phyloP scores from a whole-genome alignment of 768 basidiomycete species.

The Termitomyces sp. region DNA sequence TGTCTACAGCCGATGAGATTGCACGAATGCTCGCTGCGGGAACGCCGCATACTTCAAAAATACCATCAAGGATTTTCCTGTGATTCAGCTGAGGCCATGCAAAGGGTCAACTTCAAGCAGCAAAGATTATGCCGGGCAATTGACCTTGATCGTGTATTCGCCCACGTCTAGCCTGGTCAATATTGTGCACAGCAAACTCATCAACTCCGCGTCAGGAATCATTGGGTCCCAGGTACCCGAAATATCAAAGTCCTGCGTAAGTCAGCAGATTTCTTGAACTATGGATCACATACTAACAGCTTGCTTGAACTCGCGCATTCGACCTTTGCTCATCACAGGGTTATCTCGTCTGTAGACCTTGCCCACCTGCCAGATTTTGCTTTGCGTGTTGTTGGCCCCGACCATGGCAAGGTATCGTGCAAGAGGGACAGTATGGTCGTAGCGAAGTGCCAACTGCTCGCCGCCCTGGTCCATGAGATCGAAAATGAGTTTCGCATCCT shows the following conservation, averaged over 20 bases:
- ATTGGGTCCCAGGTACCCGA: conserved; percentile 90
- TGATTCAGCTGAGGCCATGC: conserved; percentile 68
- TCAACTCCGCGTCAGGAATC: conserved; percentile 93
- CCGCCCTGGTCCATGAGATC: conserved; percentile 98
- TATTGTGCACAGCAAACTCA: conserved; percentile 77
- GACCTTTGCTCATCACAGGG: conserved; percentile 95
- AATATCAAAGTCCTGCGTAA: conserved; percentile 86
- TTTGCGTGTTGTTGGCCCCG: conserved; percentile 64
- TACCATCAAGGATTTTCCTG: conserved; percentile 94
- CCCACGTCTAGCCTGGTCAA: conserved; percentile 83
- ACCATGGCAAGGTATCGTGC: conserved; percentile 95
- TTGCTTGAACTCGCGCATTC: conserved; percentile 98
- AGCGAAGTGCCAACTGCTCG: conserved; percentile 89
- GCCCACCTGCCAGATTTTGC: conserved; percentile 96
- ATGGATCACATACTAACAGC: conserved; percentile 49
- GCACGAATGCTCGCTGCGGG: conserved; percentile 82
- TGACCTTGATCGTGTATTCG: conserved; percentile 89
- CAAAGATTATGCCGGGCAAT: background rate
- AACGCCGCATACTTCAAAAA: conserved; percentile 96
- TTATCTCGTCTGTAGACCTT: conserved; percentile 97
- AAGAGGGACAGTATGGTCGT: conserved; percentile 96
- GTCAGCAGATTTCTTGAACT: background rate
- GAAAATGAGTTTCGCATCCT: conserved; percentile 96
- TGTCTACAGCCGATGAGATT: conserved; percentile 97
- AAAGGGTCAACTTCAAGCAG: background rate